A percentile compares a stretch with the other conserved stretches of the same genome.
Conservation (phyloP, 179 eudicot species). For the Drosera spatulata region DNA sequence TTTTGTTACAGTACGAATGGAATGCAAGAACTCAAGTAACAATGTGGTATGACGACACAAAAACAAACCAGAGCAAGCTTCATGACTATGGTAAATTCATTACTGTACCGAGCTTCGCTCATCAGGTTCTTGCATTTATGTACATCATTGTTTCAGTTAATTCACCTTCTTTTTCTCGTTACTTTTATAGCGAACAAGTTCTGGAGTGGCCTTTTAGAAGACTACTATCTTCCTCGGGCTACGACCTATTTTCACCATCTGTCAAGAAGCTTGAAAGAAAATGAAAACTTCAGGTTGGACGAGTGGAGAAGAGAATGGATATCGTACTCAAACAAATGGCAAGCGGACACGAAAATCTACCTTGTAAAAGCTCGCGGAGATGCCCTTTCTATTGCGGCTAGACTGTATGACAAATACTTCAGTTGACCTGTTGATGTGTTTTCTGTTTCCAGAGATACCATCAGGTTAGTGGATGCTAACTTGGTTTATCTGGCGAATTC, state of each 20-base stretch:
- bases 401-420: slow-evolving; percentile 35
- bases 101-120: neutral
- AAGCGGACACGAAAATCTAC: slow-evolving; percentile 44
- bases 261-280: slow-evolving; percentile 36
- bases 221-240: slow-evolving; percentile 93
- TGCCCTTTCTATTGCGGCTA: slow-evolving; percentile 50
- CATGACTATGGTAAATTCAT: slow-evolving; percentile 80
- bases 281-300: slow-evolving; percentile 42
- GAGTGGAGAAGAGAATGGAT: slow-evolving; percentile 97
- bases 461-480: too few species aligned
- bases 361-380: slow-evolving; percentile 65
- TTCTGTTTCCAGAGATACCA: too few species aligned
- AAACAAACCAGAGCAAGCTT: slow-evolving; percentile 74
- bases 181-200: slow-evolving; percentile 66
- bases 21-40: slow-evolving; percentile 96
- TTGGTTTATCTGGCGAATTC: too few species aligned
- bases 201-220: slow-evolving; percentile 86
- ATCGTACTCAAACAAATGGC: slow-evolving; percentile 79
- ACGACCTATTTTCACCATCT: slow-evolving; percentile 56
- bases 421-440: too few species aligned
- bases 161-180: neutral
- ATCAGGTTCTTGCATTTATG: neutral
- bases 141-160: neutral
- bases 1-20: slow-evolving; percentile 78
- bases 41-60: slow-evolving; percentile 86